A percentile compares a stretch with the other conserved stretches of the same genome.
phyloP scores from a whole-genome alignment of 2,329 filamentous ascomycete genomes.

The Diaporthe vaccinii region DNA sequence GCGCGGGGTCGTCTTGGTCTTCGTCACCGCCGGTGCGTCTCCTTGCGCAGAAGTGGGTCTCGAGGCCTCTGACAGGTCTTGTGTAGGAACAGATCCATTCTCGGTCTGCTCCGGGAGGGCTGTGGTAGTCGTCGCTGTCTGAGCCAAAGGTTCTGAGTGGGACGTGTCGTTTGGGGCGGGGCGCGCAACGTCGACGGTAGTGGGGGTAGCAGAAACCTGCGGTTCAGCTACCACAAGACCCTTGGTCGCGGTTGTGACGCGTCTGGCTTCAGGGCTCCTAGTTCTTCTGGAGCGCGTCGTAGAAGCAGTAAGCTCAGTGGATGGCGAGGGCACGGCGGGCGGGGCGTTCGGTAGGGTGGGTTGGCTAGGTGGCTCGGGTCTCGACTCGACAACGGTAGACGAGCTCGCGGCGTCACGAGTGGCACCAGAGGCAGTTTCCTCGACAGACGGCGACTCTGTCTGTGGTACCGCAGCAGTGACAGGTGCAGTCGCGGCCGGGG shows the following conservation, averaged over 20 bases:
- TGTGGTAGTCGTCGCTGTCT: neutral
- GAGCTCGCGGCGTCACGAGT: slow-evolving; percentile 33
- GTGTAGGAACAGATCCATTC: neutral
- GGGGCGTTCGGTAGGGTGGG: neutral
- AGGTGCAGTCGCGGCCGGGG: slow-evolving; percentile 53
- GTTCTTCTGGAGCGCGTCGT: neutral
- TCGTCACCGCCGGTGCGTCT: neutral
- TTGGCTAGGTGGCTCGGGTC: neutral
- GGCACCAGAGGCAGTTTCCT: slow-evolving; percentile 28
- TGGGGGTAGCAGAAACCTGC: neutral
- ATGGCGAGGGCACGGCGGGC: neutral
- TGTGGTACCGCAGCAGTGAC: slow-evolving; percentile 43
- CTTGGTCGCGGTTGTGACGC: neutral
- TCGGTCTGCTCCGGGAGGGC: neutral
- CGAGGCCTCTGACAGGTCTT: neutral
- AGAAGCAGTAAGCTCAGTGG: neutral
- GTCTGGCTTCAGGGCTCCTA: slow-evolving; percentile 28
- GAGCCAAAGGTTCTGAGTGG: neutral
- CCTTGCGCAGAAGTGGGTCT: slow-evolving; percentile 8
- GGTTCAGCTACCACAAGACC: neutral
- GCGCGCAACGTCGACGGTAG: neutral
- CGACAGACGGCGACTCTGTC: slow-evolving; percentile 41
- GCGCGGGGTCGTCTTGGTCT: neutral
- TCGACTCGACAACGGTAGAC: slow-evolving; percentile 23
- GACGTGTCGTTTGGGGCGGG: neutral